phyloP scores from a whole-genome alignment of 129 eudicot genomes.

The Chrysanthemum seticuspe region DNA sequence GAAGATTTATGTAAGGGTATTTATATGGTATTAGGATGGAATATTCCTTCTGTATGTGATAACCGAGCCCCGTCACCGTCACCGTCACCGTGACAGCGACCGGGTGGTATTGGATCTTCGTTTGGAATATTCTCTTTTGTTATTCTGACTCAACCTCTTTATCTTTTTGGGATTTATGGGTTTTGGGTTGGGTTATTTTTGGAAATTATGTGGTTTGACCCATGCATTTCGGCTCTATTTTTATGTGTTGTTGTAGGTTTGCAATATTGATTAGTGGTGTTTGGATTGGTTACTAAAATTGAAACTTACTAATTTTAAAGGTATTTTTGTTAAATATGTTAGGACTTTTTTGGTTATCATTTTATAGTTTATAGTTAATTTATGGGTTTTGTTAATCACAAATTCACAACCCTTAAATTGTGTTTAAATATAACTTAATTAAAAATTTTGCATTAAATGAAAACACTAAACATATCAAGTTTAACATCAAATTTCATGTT shows the following conservation, averaged over 20 bases:
- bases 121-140: slow-evolving; percentile 39
- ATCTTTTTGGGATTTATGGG: slow-evolving; percentile 4
- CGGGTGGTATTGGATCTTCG: slow-evolving; percentile 29
- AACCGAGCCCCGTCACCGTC: slow-evolving; percentile 31
- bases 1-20: slow-evolving; percentile 35
- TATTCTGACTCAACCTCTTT: not conserved
- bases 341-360: no score
- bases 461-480: no score
- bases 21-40: slow-evolving; percentile 17
- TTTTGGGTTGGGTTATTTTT: not conserved
- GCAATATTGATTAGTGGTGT: no score
- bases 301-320: no score
- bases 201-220: slow-evolving; percentile 17
- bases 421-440: no score
- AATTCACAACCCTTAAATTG: no score
- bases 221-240: slow-evolving; percentile 1
- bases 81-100: slow-evolving; percentile 30
- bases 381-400: no score
- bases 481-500: no score
- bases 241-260: slow-evolving; percentile 14
- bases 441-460: no score
- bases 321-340: no score
- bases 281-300: no score
- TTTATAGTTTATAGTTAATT: no score
- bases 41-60: not conserved